Evolutionary conservation across 129 eudicot species (phyloP).

Genomic region (Sambucus nigra): DNA sequence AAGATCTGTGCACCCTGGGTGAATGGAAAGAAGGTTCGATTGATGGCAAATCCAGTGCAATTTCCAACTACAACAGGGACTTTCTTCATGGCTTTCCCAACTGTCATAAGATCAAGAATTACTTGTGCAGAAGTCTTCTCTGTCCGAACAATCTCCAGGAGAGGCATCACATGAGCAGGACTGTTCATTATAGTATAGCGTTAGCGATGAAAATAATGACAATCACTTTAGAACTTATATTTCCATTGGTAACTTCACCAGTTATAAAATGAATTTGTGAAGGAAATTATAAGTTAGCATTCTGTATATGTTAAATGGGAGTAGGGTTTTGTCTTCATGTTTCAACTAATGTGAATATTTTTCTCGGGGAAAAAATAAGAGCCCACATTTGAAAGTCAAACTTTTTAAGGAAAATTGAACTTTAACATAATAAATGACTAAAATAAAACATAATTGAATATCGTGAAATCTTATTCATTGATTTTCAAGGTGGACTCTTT

Average conservation of each 20-base stretch:
- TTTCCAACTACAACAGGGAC: slow-evolving; percentile 93
- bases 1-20: slow-evolving; percentile 66
- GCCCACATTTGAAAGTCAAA: too few relatives aligned
- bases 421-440: too few relatives aligned
- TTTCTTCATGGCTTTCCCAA: slow-evolving; percentile 77
- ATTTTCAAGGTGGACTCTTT: too few relatives aligned
- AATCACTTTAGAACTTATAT: neutral
- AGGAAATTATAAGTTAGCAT: neutral
- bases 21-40: slow-evolving; percentile 88
- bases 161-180: slow-evolving; percentile 97
- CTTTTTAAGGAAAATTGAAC: too few relatives aligned
- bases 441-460: too few relatives aligned
- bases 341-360: too few relatives aligned
- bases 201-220: slow-evolving; percentile 9
- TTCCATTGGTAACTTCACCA: too few relatives aligned
- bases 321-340: too few relatives aligned
- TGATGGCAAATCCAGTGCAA: slow-evolving; percentile 92
- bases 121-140: slow-evolving; percentile 95
- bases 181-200: slow-evolving; percentile 29
- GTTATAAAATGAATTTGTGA: neutral
- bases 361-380: too few relatives aligned
- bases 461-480: too few relatives aligned
- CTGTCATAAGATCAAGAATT: slow-evolving; percentile 80
- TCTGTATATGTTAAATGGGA: too few relatives aligned
- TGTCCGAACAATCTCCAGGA: slow-evolving; percentile 84